These are phyloP conservation scores for Aspergillus sparsus DNA, from an alignment of 495 filamentous ascomycete genomes.

Conservation along the genomic window DNA sequence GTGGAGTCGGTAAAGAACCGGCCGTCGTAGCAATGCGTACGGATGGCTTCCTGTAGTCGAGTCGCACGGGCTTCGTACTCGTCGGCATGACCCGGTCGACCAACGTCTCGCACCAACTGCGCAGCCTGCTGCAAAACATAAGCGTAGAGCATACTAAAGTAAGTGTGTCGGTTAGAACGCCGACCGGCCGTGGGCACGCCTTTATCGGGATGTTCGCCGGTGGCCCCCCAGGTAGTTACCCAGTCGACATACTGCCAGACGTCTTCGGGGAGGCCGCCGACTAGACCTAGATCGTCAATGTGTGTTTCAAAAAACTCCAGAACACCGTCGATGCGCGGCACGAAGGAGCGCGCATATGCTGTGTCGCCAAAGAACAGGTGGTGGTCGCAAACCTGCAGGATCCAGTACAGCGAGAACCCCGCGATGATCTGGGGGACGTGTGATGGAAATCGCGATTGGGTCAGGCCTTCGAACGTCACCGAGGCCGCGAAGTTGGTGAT, in stretches of 20 bases:
- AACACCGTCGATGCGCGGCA: conserved; percentile 40
- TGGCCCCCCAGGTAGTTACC: conserved; percentile 41
- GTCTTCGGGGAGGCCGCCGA: conserved; percentile 29
- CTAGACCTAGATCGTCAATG: conserved; percentile 33
- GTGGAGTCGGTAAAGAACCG: conserved; percentile 37
- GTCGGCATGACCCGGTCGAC: conserved; percentile 31
- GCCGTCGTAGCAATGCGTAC: conserved; percentile 38
- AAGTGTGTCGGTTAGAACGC: conserved; percentile 32
- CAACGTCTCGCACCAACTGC: conserved; percentile 29
- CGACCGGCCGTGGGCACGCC: conserved; percentile 37
- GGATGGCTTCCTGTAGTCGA: conserved; percentile 27
- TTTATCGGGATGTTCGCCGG: conserved; percentile 38
- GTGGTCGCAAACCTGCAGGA: conserved; percentile 41
- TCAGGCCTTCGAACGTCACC: conserved; percentile 33
- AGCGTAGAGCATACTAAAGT: conserved; percentile 43
- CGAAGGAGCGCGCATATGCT: conserved; percentile 28
- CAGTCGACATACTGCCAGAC: conserved; percentile 47
- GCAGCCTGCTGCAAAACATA: conserved; percentile 34
- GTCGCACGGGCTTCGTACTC: conserved; percentile 36
- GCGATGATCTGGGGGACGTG: conserved; percentile 38
- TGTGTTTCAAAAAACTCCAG: conserved; percentile 39
- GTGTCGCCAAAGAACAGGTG: conserved; percentile 38
- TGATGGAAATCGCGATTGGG: conserved; percentile 40
- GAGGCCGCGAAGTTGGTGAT: conserved; percentile 40
- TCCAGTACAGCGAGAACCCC: conserved; percentile 41